phyloP scores from a whole-genome alignment of 1,284 basidiomycete species.

The Heliocybe sulcata region DNA sequence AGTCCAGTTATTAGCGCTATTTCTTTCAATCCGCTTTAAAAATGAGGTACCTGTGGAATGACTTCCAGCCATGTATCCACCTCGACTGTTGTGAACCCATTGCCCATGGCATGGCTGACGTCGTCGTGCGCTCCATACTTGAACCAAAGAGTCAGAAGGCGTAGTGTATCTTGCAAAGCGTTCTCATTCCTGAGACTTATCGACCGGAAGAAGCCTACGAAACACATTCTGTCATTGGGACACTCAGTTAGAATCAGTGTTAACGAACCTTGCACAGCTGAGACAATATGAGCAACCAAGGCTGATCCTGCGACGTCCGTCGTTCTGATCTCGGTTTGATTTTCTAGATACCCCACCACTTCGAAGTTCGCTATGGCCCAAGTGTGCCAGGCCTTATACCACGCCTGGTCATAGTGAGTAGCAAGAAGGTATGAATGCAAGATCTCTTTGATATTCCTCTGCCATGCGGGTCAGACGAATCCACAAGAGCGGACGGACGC shows the following conservation, averaged over 20 bases:
- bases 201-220: constrained; percentile 88
- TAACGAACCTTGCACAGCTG: constrained; percentile 79
- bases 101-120: constrained; percentile 86
- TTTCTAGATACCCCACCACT: constrained; percentile 82
- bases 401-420: constrained; percentile 87
- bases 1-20: background rate
- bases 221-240: background rate
- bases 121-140: constrained; percentile 92
- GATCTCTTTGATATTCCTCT: constrained; percentile 79
- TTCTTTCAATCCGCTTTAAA: background rate
- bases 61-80: constrained; percentile 99
- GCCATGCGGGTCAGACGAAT: background rate
- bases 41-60: constrained; percentile 76
- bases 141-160: constrained; percentile 96
- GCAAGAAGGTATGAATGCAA: constrained; percentile 83
- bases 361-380: constrained; percentile 98
- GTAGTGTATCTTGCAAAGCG: constrained; percentile 91
- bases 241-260: background rate
- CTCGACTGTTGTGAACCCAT: constrained; percentile 86
- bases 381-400: constrained; percentile 99
- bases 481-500: constrained; percentile 1
- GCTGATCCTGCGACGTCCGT: constrained; percentile 66
- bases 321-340: constrained; percentile 49
- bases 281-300: constrained; percentile 85
- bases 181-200: constrained; percentile 89